A percentile compares a stretch with the other conserved stretches of the same genome.
These are phyloP conservation scores for Ostreobium quekettii DNA, from an alignment of 139 green algal genomes.

Conservation along the genomic window DNA sequence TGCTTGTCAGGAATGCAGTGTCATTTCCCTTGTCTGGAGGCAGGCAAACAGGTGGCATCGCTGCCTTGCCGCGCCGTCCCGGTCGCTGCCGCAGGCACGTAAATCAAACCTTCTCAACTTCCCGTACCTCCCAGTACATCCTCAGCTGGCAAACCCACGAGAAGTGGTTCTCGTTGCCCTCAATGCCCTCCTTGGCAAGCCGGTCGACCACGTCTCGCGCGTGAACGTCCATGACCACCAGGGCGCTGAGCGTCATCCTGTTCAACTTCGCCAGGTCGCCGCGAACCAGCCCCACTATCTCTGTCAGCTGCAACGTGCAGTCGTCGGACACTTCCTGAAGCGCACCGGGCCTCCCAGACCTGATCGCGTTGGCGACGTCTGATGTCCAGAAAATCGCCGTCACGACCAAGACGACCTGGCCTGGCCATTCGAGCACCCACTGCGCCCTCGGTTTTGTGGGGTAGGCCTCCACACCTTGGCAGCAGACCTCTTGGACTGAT, in stretches of 20 bases:
- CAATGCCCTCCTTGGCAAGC: conserved; percentile 39
- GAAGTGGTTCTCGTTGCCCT: conserved; percentile 53
- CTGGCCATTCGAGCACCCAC: conserved; percentile 70
- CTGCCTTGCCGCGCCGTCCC: not conserved
- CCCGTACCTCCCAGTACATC: conserved; percentile 72
- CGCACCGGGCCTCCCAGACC: conserved; percentile 1
- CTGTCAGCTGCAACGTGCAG: conserved; percentile 29
- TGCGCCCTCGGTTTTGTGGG: conserved; percentile 25
- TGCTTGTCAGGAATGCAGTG: no score
- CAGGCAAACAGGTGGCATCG: no score
- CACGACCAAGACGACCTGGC: conserved; percentile 63
- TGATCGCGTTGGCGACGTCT: conserved; percentile 29
- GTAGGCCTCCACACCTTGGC: conserved; percentile 45
- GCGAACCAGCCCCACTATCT: conserved; percentile 43
- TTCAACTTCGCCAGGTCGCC: conserved; percentile 33
- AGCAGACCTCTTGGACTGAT: conserved; percentile 42
- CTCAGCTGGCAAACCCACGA: conserved; percentile 64
- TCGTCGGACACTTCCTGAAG: conserved; percentile 21
- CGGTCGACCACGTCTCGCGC: conserved; percentile 49
- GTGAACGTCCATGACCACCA: conserved; percentile 79
- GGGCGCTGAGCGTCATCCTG: conserved; percentile 49
- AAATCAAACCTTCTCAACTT: not conserved
- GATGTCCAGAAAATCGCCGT: conserved; percentile 61
- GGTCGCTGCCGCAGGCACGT: not conserved
- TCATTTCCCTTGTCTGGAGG: no score